Percentiles rank a stretch among this genome's conserved stretches.
Conservation (phyloP, 2,329 filamentous ascomycete genomes). For the Passalora sequoiae region DNA sequence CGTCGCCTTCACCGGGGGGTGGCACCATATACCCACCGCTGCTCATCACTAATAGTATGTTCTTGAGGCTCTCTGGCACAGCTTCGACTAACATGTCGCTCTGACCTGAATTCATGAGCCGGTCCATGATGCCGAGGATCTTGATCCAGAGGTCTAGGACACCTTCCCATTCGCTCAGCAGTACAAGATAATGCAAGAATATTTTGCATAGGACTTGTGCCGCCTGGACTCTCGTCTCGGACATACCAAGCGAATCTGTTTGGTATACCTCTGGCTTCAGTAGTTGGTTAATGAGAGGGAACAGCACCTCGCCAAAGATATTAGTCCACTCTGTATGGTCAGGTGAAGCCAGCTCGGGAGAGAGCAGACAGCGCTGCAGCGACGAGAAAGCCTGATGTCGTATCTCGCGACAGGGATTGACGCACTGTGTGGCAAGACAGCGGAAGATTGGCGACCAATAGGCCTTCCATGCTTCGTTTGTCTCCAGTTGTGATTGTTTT, state of each 20-base stretch:
- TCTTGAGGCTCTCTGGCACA: conserved; percentile 91
- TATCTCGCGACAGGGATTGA: conserved; percentile 90
- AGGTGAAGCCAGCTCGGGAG: conserved; percentile 73
- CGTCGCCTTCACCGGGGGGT: conserved; percentile 41
- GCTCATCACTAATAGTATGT: conserved; percentile 91
- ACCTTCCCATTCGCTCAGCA: conserved; percentile 77
- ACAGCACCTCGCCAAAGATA: conserved; percentile 89
- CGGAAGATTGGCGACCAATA: conserved; percentile 97
- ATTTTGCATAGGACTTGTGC: conserved; percentile 91
- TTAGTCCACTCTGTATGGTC: conserved; percentile 83
- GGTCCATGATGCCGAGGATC: conserved; percentile 93
- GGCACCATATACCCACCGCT: conserved; percentile 78
- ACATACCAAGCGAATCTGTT: conserved; percentile 86
- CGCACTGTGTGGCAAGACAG: conserved; percentile 81
- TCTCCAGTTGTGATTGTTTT: conserved; percentile 83
- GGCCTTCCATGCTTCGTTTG: conserved; percentile 74
- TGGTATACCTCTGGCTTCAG: conserved; percentile 94
- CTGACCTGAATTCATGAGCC: conserved; percentile 91
- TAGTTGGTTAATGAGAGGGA: conserved; percentile 79
- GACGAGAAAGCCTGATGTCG: conserved; percentile 81
- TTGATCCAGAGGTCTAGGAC: conserved; percentile 89
- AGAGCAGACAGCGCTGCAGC: conserved; percentile 79
- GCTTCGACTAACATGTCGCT: conserved; percentile 76
- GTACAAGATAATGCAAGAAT: conserved; percentile 85
- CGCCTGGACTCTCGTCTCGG: conserved; percentile 86